Percentiles rank a stretch among this genome's conserved stretches.
These are phyloP conservation scores for Sinapis alba DNA, from an alignment of 441 rosid species.

Conservation along the genomic window DNA sequence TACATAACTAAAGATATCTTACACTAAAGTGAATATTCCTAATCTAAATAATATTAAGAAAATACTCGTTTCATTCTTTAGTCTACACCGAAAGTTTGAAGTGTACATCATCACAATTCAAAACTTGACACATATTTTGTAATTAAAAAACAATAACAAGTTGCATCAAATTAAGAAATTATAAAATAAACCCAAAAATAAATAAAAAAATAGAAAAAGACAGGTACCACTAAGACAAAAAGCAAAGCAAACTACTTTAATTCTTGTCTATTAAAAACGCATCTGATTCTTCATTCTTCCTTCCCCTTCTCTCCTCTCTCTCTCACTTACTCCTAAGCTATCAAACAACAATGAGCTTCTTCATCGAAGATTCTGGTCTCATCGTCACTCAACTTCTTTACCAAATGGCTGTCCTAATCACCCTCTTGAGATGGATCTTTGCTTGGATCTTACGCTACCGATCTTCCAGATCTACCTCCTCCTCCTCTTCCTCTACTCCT, in stretches of 20 bases:
- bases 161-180: conserved; percentile 4
- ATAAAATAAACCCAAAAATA: neutral
- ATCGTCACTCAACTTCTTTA: conserved; percentile 57
- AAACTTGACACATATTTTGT: conserved; percentile 22
- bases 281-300: neutral
- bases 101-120: conserved; percentile 7
- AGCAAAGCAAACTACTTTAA: conserved; percentile 16
- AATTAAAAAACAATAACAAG: conserved; percentile 1
- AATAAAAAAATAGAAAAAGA: neutral
- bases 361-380: conserved; percentile 55
- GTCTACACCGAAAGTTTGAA: neutral
- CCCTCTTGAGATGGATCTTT: conserved; percentile 68
- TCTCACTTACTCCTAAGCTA: neutral
- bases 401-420: conserved; percentile 62
- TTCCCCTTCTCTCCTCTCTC: conserved; percentile 25
- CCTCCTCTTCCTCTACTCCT: neutral
- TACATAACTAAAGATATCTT: conserved; percentile 5
- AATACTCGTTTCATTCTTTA: neutral
- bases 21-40: neutral
- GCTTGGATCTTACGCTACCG: conserved; percentile 53
- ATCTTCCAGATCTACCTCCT: conserved; percentile 29
- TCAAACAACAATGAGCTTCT: conserved; percentile 48
- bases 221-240: neutral
- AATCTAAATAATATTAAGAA: neutral
- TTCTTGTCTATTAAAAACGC: conserved; percentile 31